A percentile compares a stretch with the other conserved stretches of the same genome.
These are phyloP conservation scores for Boletus subparvulus DNA, from an alignment of 768 basidiomycete genomes.

Conservation along the genomic window DNA sequence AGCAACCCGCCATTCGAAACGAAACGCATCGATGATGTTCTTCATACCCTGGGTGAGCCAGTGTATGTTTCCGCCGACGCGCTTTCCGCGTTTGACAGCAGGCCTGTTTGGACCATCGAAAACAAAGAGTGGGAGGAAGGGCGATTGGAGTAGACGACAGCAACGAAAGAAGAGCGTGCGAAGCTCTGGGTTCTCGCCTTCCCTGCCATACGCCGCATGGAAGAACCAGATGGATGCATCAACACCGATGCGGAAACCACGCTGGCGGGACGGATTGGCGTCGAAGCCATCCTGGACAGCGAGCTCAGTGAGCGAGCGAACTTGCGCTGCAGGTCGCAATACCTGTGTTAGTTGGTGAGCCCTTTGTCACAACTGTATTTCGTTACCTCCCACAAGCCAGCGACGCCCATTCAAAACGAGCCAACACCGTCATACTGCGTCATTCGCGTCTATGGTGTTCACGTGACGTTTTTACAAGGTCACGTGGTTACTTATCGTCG, in stretches of 20 bases:
- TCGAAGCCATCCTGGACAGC: constrained; percentile 75
- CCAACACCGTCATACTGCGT: not conserved
- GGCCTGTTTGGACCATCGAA: constrained; percentile 90
- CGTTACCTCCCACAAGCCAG: constrained; percentile 51
- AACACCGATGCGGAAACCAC: constrained; percentile 82
- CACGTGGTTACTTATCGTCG: not conserved
- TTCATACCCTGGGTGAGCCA: constrained; percentile 77
- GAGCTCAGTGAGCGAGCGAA: constrained; percentile 74
- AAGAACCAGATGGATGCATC: constrained; percentile 85
- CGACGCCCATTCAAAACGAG: constrained; percentile 41
- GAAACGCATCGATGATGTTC: constrained; percentile 74
- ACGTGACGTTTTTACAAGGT: constrained; percentile 5
- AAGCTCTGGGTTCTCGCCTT: constrained; percentile 86
- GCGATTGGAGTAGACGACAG: constrained; percentile 69
- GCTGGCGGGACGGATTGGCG: constrained; percentile 56
- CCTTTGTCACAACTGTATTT: not conserved
- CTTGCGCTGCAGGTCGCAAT: constrained; percentile 66
- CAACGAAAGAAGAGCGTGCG: constrained; percentile 86
- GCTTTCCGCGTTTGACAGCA: constrained; percentile 74
- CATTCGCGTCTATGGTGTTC: not conserved
- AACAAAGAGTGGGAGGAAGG: constrained; percentile 86
- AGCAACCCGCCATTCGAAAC: constrained; percentile 78
- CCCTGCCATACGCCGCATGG: constrained; percentile 64
- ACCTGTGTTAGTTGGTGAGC: constrained; percentile 41
- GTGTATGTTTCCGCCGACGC: constrained; percentile 57